Percentiles rank a stretch among this genome's conserved stretches.
These are phyloP conservation scores for Boletellus ananas DNA, from an alignment of 768 basidiomycete genomes.

Conservation along the genomic window DNA sequence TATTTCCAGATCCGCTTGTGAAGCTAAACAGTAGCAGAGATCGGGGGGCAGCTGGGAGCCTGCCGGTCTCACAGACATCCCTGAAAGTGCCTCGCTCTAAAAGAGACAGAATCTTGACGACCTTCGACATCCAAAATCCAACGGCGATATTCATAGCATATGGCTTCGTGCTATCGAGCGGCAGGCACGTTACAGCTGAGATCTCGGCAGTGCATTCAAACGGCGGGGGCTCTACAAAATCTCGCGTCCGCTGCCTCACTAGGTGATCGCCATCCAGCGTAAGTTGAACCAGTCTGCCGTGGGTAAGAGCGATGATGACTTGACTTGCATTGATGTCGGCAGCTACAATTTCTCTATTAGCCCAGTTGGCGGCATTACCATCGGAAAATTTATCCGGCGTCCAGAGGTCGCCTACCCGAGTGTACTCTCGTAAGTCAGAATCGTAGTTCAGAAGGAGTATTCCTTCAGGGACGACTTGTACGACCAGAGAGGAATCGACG, in stretches of 20 bases:
- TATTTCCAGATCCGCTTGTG: conserved; percentile 35
- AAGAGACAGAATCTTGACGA: conserved; percentile 52
- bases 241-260: conserved; percentile 25
- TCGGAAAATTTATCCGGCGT: conserved; percentile 28
- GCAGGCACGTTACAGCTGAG: conserved; percentile 65
- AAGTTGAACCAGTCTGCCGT: conserved; percentile 51
- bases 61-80: conserved; percentile 23
- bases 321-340: conserved; percentile 70
- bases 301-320: conserved; percentile 55
- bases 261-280: conserved; percentile 40
- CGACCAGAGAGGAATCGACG: conserved; percentile 49
- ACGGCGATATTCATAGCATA: conserved; percentile 53
- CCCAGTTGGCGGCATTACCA: conserved; percentile 19
- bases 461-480: conserved; percentile 68
- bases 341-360: conserved; percentile 51
- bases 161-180: conserved; percentile 44
- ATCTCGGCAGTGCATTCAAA: conserved; percentile 44
- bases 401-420: conserved; percentile 40
- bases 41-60: conserved; percentile 42
- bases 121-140: conserved; percentile 74
- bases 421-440: conserved; percentile 38
- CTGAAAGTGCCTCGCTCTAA: conserved; percentile 15
- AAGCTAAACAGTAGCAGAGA: conserved; percentile 59
- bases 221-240: conserved; percentile 21
- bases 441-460: conserved; percentile 59